Evolutionary conservation across 768 basidiomycete genomes (phyloP), one percentile per base, ranked within the genome.

Genomic region (Amanita rimosa): DNA sequence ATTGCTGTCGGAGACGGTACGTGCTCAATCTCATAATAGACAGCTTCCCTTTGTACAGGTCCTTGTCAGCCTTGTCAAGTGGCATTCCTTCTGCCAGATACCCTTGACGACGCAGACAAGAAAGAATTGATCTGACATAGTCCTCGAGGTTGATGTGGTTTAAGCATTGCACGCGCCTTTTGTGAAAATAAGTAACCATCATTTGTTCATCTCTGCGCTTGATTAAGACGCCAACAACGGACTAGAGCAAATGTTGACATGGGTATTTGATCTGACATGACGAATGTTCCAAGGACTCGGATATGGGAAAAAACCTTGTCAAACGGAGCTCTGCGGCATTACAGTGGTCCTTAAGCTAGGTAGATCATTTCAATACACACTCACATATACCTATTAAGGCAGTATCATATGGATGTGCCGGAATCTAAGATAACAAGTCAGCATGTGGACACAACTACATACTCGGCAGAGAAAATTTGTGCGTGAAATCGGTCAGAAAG

Each of bases 231-330:
- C 50, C 44, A 26, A 26, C 44, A 40, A 46, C 36, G 40, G 27
- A 54, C 6, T 45, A 57, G 57, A 56, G 49, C 52, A 48, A 47
- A 42, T 52, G 52, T 43, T 62, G 62, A 58, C 60, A 62, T 63
- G 62, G 45, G 61, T 59, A 58, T 59, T 58, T 62, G 61, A 60
- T 62, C 51, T 56, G 36, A 40, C 48, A 48, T 43, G 50, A 42
- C 48, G 44, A 43, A 31, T 31, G 48, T 9, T 19, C 38, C 38
- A 39, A 34, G 34, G 26, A 16, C 21, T n/a, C 29, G 34, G 48
- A 42, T 41, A 24, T 48, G 46, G 47, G 38, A 48, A 48, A 13
- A 8, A 8, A 4, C n/a, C 5, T 47, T 47, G 26, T n/a, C 46
- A 47, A 38, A 33, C 16, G 46, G 46, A 47, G 46, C 22, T 24